Base-by-base conservation (phyloP, 2,329 filamentous ascomycete genomes). In the Chaetomiaceae sp. region DNA sequence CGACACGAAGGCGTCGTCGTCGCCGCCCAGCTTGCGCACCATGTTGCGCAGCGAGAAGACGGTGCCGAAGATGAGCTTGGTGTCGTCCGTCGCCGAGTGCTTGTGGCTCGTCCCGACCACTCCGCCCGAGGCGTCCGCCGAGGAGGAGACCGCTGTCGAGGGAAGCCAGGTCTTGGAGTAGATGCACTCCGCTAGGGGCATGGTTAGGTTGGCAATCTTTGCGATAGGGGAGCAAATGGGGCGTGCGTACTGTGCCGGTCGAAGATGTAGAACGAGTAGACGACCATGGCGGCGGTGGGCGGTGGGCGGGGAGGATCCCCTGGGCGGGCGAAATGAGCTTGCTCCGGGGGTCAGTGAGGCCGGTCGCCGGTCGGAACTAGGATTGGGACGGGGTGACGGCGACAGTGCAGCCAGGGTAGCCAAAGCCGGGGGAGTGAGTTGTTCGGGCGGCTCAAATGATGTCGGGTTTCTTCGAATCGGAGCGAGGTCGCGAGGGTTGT, bases 251-350 rank as follows among this genome's bases (percentile, higher is more conserved):
- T 96, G 73, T 99, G 94, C 61, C 94, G 87, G 75, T 99, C 94
- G 70, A 99, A 99, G 68, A 99, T 96, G 78, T 96, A 96, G 74
- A 99, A 96, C 55, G 90, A 91, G 75, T 95, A 97, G 71, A 97
- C 88, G 56, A 87, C 85, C 94, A 99, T 97, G 67, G 97, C 96
- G 67, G 63, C 75, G 29, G 32, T 14, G 30, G 20, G 32, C 16
- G 30, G 20, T 7, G 27, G 48, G 30, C 2, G 40, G 27, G 36
- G 53, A 27, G 25, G 25, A 5, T 40, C 53, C 48, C 53, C 48
- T 44, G 41, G 36, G 51, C 51, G 48, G 29, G 49, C 48, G 48
- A 40, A 51, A 48, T 43, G 44, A 46, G 40, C 42, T 44, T 51
- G 51, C 50, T 44, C 55, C 50, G 50, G 55, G 54, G 45, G 48